Conservation (phyloP, 768 basidiomycete genomes). For the Kondoa malvinella region DNA sequence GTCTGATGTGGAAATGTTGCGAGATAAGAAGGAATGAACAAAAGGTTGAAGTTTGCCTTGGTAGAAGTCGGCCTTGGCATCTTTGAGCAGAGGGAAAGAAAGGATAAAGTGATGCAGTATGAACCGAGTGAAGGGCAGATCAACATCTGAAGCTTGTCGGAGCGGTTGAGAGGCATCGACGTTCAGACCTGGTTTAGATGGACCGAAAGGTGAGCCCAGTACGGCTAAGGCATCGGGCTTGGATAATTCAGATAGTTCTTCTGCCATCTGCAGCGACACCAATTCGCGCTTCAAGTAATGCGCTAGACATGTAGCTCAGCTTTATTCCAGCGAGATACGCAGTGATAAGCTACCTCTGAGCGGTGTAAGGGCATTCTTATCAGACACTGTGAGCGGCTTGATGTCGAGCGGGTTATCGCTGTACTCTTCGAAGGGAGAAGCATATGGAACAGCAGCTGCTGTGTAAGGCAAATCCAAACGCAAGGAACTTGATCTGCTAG, state of each 20-base stretch:
- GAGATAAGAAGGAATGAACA: slow-evolving; percentile 58
- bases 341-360: neutral
- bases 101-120: slow-evolving; percentile 83
- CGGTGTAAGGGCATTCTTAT: neutral
- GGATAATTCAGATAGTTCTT: slow-evolving; percentile 55
- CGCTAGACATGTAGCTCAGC: slow-evolving; percentile 43
- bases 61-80: slow-evolving; percentile 82
- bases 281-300: slow-evolving; percentile 98
- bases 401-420: neutral
- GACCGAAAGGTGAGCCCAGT: slow-evolving; percentile 73
- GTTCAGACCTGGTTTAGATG: slow-evolving; percentile 34
- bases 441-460: neutral
- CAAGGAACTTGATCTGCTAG: neutral
- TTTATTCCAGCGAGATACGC: neutral
- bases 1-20: slow-evolving; percentile 49
- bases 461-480: neutral
- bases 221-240: slow-evolving; percentile 49
- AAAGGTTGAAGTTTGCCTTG: slow-evolving; percentile 90
- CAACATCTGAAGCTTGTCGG: slow-evolving; percentile 32
- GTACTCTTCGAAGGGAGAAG: neutral
- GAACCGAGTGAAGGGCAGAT: slow-evolving; percentile 74
- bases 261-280: slow-evolving; percentile 62
- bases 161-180: slow-evolving; percentile 5
- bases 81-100: slow-evolving; percentile 83
- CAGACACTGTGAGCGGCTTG: neutral